Evolutionary conservation across 352 stramenopile genomes (phyloP), one percentile per base, ranked within the genome.

Genomic region (Pythium sukuiense): DNA sequence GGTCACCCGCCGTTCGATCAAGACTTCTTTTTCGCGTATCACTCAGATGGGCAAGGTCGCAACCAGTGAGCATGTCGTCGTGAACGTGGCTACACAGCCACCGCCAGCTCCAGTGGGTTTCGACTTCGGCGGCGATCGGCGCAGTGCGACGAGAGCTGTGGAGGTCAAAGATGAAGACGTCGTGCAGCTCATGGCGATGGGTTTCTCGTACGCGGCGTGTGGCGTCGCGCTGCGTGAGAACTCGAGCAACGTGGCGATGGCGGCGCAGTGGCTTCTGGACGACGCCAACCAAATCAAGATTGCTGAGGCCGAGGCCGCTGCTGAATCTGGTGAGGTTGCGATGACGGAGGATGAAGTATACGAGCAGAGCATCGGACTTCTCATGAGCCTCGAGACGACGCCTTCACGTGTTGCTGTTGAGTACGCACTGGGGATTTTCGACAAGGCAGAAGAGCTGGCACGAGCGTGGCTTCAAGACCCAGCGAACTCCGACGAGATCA

Each of bases 171-270:
- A 94, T 65, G 86, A 94, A 64, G 80, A 96, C 33, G 84, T 97
- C 6, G 84, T 97, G 9, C 85, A 96, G 55, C 72, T 97, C 1
- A 96, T 95, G 86, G 83, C 86, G 0, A 88, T 97, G 77, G 89
- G 89, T 0, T 97, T 97, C 45, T 94, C 88, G n/a, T 94, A 95
- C 45, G 85, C 85, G 41, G 88, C 72, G 27, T 95, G 85, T 59
- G 66, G 74, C 35, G 63, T 95, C 27, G 84, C 89, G 9, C 70
- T 97, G 37, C 76, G 79, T 8, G 76, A 93, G 48, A 91, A 77
- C 57, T 71, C 69, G 20, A 83, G 87, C 39, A 87, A 92, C 57
- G 67, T 95, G 8, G 73, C 67, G 6, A 80, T 90, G 55, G 89
- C 89, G 16, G 89, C 89, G 1, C 80, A 94, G 61, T 97, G 87